Base-by-base conservation (phyloP, 805 yeast species). In the Jamesozyma gamospora region DNA sequence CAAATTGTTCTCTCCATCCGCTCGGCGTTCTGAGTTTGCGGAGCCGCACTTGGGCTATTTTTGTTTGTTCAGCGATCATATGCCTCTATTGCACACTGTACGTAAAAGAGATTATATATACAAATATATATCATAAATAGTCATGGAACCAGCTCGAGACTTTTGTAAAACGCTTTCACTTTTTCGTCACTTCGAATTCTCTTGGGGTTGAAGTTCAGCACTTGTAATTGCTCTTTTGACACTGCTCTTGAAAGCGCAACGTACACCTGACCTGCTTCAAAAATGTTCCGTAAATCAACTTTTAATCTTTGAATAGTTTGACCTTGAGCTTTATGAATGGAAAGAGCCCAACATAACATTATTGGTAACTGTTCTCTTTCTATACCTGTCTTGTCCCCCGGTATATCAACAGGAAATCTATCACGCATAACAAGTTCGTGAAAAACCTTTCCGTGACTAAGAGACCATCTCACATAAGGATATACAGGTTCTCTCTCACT, bases 301-400 rank as follows among this genome's bases (percentile, higher is more conserved):
- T 73, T 75, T 3, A 83, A 77, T 45, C 84, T 59, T 32, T 74
- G 77, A 34, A 83, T 69, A 0, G 94, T 82, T 62, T 83, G 94
- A 2, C 94, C 94, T 56, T 83, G 94, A 0, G 92, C 75, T 55
- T 83, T 83, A 54, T 83, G 94, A 37, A 83, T 83, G 0, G 92
- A 83, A 48, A 83, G 58, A 0, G 94, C 87, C 92, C 92, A 83
- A 18, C 92, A 77, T 28, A 83, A 61, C 41, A 81, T 65, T 25
- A 83, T 63, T 1, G 94, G 94, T 2, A 82, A 48, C 53, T 83
- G 94, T 0, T 46, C 54, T 52, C 88, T 66, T 7, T 56, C 56
- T 8, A 69, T 39, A 7, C 57, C 58, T 2, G 55, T 46, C 32
- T 51, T 49, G 10, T 53, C 55, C 33, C 58, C 55, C 8, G 62